Base-by-base conservation (phyloP, 495 filamentous ascomycete genomes). In the Mytilinidion resinicola region DNA sequence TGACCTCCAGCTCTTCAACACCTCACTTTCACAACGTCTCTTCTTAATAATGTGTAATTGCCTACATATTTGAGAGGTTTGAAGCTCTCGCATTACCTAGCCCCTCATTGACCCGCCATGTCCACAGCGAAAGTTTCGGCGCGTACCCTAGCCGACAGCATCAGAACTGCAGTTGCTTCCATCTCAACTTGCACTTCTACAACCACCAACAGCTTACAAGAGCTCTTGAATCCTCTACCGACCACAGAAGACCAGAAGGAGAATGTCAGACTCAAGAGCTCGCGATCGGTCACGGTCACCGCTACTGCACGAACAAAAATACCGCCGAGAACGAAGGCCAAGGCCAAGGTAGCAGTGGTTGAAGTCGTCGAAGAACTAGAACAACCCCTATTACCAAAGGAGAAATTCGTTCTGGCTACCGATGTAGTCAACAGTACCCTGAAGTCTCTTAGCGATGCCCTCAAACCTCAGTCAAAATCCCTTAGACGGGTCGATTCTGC, bases 391-490 rank as follows among this genome's bases (percentile, higher is more conserved):
- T 77, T 79, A 8, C 57, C 74, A 15, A 82, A 82, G 58, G 84
- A 90, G 60, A 85, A 77, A 68, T 80, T 83, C 0, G 76, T 84
- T 41, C 76, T 96, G 42, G 89, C 90, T 4, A 92, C 91, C 2
- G 85, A 91, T 49, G 80, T 92, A 17, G 84, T 93, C 59, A 96
- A 95, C 73, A 76, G 73, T 33, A 82, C 84, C 9, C 60, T 67
- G 7, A 93, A 88, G 67, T 75, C 80, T 8, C 79, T 97, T 10
- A 81, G 81, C 1, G 87, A 91, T 48, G 86, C 87, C 3, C 75
- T 85, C 19, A 96, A 88, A 66, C 58, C 69, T 49, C 62, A 67
- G 54, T 66, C 67, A 12, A 19, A 41, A 5, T 54, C 63, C 35
- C 48, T 51, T 44, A 43, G 37, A 7, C 52, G 43, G 17, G 42